A percentile compares a stretch with the other conserved stretches of the same genome.
phyloP scores from a whole-genome alignment of 2,329 filamentous ascomycete species.

The Calonectria pteridis region DNA sequence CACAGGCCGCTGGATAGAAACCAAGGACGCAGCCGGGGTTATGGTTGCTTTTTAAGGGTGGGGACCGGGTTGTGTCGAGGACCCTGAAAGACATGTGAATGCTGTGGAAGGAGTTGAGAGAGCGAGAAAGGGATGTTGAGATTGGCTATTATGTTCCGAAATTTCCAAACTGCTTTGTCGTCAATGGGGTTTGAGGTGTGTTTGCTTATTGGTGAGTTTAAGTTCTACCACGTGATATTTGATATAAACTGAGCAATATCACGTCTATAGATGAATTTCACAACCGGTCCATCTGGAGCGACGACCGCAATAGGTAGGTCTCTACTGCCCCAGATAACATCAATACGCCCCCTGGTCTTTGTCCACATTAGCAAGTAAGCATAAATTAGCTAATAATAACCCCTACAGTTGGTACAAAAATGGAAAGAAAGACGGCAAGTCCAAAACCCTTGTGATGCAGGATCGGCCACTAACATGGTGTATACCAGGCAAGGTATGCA shows the following conservation, averaged over 20 bases:
- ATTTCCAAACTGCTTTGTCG: too few species aligned
- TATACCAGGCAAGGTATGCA: background rate
- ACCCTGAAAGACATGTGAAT: background rate
- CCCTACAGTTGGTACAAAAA: background rate
- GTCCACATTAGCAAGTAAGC: background rate
- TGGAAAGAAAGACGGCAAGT: background rate
- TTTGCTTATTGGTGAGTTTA: background rate
- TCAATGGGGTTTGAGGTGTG: background rate
- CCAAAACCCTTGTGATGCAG: background rate
- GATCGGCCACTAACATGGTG: background rate
- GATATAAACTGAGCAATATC: background rate
- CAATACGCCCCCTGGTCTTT: background rate
- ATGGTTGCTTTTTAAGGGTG: background rate
- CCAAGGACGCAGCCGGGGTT: background rate
- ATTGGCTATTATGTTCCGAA: background rate
- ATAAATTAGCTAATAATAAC: background rate
- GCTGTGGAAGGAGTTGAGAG: background rate
- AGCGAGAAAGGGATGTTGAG: background rate
- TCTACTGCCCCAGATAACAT: background rate
- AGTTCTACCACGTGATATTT: background rate
- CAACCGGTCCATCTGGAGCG: background rate
- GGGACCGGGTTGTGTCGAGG: background rate
- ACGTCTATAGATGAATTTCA: background rate
- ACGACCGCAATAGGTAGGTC: background rate
- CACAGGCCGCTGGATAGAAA: background rate